Conservation (phyloP, 2,329 filamentous ascomycete species). For the Apiospora pterosperma region DNA sequence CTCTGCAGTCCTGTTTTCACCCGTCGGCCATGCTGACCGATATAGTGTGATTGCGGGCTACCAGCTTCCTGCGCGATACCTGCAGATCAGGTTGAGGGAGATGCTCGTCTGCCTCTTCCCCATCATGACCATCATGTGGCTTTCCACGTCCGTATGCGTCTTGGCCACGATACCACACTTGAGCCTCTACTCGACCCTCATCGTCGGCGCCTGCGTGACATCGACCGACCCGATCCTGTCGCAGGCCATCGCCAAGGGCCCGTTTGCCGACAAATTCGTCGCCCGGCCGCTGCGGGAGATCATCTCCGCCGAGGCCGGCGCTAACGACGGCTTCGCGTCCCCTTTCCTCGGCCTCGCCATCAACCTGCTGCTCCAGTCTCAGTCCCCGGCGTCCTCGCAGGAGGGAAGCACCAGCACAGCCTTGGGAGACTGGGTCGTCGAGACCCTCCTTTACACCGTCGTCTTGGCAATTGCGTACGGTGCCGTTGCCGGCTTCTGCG, state of each 20-base stretch:
- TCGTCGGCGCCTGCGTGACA: slow-evolving; percentile 59
- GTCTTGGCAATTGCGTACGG: slow-evolving; percentile 51
- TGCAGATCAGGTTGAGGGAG: slow-evolving; percentile 45
- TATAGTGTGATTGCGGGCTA: slow-evolving; percentile 52
- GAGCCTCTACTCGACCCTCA: slow-evolving; percentile 49
- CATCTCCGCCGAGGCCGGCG: slow-evolving; percentile 60
- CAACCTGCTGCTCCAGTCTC: not conserved
- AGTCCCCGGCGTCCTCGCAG: not conserved
- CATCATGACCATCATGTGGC: slow-evolving; percentile 61
- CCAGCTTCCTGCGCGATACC: slow-evolving; percentile 56
- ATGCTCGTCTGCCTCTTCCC: slow-evolving; percentile 54
- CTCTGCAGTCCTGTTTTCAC: not conserved
- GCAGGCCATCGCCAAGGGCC: slow-evolving; percentile 59
- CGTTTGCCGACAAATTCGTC: slow-evolving; percentile 60
- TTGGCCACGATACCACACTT: slow-evolving; percentile 52
- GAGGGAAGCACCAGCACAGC: not conserved
- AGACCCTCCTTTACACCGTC: slow-evolving; percentile 59
- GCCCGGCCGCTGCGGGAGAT: slow-evolving; percentile 54
- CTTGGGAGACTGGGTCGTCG: slow-evolving; percentile 49
- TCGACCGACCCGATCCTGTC: slow-evolving; percentile 61
- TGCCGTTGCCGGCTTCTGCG: slow-evolving; percentile 43
- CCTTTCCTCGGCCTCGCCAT: slow-evolving; percentile 58
- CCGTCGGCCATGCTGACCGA: not conserved
- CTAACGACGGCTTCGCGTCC: slow-evolving; percentile 61
- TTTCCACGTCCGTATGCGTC: slow-evolving; percentile 54